Base-by-base conservation (phyloP, 75 land plant genomes). In the Larix kaempferi region DNA sequence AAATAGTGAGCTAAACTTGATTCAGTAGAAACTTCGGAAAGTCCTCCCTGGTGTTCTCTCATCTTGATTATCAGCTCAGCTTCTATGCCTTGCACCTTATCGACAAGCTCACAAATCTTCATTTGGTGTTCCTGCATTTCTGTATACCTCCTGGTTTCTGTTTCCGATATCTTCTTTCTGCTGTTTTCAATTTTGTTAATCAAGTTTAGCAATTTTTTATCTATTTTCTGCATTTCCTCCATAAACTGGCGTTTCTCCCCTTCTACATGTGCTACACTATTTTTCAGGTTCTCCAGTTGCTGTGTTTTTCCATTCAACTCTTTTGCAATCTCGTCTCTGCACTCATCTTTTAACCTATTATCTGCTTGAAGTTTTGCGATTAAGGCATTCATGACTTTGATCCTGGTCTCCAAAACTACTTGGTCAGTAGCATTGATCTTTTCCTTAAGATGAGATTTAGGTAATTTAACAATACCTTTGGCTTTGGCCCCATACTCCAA, bases 401-500 rank as follows among this genome's bases (percentile, higher is more conserved):
- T 56, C 25, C 81, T 75, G n/a, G 86, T 82, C 74, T 86, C 80
- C 25, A 86, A 77, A 5, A 76, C 59, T 76, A 74, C 85, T 49
- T 77, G 63, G 4, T 76, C 72, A 3, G 14, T 33, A 29, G 57
- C 8, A 33, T 74, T 74, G 25, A 33, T 16, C 62, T 77, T 76
- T 35, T 84, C 86, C 44, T 83, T 86, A 12, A 73, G 59, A 14
- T 82, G 87, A 27, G 86, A 86, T 35, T 71, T 76, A 16, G 86
- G 87, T 35, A 86, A 59, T 12, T 82, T 74, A 6, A 83, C 87
- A 17, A 86, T 86, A 75, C 87, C 84, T 59, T 86, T 83, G 10
- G 87, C 87, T 29, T 86, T 86, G 55, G 82, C 78, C 56, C 87
- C 87, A 72, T 86, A 86, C 54, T 86, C 87, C 27, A 86, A 72